Percentiles rank a stretch among this genome's conserved stretches.
Evolutionary conservation across 2,329 filamentous ascomycete species (phyloP).

Genomic region (Neofusicoccum cordaticola): DNA sequence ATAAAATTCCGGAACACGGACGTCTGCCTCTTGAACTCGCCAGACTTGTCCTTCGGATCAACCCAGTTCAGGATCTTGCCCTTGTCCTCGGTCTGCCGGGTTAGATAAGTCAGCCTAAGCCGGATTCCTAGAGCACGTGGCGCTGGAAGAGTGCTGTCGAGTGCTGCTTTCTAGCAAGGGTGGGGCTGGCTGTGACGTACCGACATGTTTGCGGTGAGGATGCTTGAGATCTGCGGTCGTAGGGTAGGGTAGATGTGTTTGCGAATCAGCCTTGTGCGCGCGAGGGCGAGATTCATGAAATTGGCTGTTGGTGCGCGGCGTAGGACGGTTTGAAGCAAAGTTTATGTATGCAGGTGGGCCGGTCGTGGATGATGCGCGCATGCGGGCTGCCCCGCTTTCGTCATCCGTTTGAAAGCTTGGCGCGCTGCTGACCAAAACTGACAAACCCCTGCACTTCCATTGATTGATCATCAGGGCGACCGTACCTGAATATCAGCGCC

Average conservation of each 20-base stretch:
- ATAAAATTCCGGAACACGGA: conserved; percentile 82
- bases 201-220: conserved; percentile 22
- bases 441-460: conserved; percentile 17
- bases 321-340: neutral
- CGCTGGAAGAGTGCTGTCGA: neutral
- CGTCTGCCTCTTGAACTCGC: conserved; percentile 88
- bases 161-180: conserved; percentile 13
- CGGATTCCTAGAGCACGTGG: too few species aligned
- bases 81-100: neutral
- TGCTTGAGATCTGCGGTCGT: conserved; percentile 16
- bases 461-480: neutral
- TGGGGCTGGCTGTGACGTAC: neutral
- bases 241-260: conserved; percentile 19
- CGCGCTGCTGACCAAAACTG: conserved; percentile 17
- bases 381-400: conserved; percentile 12
- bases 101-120: neutral
- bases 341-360: neutral
- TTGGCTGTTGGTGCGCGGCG: neutral
- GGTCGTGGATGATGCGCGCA: neutral
- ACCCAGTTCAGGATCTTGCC: conserved; percentile 77
- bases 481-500: neutral
- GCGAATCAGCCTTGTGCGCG: conserved; percentile 21
- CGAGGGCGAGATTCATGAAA: conserved; percentile 24
- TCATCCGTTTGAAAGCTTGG: conserved; percentile 5
- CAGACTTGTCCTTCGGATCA: conserved; percentile 68